Percentiles rank a stretch among this genome's conserved stretches.
These are phyloP conservation scores for Suhomyces chickasaworum DNA, from an alignment of 1,139 yeast species.

Conservation along the genomic window DNA sequence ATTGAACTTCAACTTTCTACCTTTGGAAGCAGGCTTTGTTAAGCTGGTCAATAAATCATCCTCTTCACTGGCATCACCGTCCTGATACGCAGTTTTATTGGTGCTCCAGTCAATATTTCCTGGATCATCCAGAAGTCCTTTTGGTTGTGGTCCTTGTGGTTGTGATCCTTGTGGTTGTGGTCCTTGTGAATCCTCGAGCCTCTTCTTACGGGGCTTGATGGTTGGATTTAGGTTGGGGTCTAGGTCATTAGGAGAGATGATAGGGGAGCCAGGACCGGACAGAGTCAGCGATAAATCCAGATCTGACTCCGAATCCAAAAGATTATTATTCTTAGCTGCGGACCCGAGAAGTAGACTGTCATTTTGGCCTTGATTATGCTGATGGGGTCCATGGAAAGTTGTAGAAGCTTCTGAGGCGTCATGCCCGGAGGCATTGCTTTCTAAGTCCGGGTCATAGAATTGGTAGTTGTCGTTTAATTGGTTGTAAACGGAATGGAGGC, in stretches of 20 bases:
- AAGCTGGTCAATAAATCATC: conserved; percentile 11
- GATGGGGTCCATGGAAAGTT: background rate
- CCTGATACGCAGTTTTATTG: background rate
- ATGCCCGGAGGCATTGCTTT: conserved; percentile 11
- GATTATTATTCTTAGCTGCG: conserved; percentile 12
- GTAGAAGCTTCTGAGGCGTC: background rate
- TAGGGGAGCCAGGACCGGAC: conserved; percentile 13
- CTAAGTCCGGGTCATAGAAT: conserved; percentile 42
- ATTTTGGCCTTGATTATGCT: background rate
- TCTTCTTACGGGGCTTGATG: conserved; percentile 6
- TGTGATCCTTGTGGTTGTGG: too few relatives aligned
- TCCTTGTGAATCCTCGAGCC: background rate
- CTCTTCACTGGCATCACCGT: conserved; percentile 7
- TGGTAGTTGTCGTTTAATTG: conserved; percentile 44
- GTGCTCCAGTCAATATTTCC: conserved; percentile 10
- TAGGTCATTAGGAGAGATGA: background rate
- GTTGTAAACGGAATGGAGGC: conserved; percentile 51
- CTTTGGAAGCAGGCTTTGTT: conserved; percentile 5
- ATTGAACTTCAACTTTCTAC: conserved; percentile 12
- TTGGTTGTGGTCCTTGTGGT: too few relatives aligned
- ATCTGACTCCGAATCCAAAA: conserved; percentile 40
- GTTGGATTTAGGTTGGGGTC: too few relatives aligned
- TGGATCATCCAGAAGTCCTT: background rate
- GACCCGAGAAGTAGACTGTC: conserved; percentile 5
- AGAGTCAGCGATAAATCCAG: conserved; percentile 34